Evolutionary conservation across 768 basidiomycete genomes (phyloP), one percentile per base, ranked within the genome.

Genomic region (Boletus rubroflammeus): DNA sequence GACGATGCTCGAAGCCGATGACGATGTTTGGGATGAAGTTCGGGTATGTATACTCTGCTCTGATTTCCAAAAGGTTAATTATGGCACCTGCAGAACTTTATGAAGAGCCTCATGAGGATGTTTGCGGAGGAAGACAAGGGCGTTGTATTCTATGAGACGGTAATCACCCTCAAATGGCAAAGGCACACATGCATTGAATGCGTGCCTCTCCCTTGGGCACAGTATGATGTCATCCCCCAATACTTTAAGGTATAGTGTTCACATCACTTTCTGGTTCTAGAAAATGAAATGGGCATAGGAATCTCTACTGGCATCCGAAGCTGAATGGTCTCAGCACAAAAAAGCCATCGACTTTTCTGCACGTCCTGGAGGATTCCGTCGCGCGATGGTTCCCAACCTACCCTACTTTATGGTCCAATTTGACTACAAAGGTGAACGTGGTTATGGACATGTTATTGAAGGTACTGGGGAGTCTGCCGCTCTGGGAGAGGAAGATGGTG

Each of bases 401-500:
- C 97, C 97, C 1, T 99, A 99, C 72, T 99, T 99, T 65, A 96
- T 95, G 92, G 90, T 98, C 7, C 94, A 96, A 62, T 99, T 96
- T 70, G 97, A 99, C 72, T 80, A 98, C 72, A 98, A 95, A 64
- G 94, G 97, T 25, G 94, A 98, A 72, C 93, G 92, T 65, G 97
- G 97, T 2, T 99, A 93, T 67, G 97, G 97, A 0, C 97, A 99
- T 71, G 91, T 99, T 57, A 97, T 99, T 56, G 97, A 99, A 69
- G 97, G 97, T 1, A 81, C 83, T 0, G 83, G 79, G 25, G 85
- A 90, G 35, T 81, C 79, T 3, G 75, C 79, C 0, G 81, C 74
- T 10, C 75, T 78, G 17, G 87, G 83, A 29, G 82, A 85, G 15
- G 84, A 85, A 56, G 80, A 79, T 26, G 80, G 78, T 40, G 84